Evolutionary conservation across 306 rosid genomes (phyloP), one percentile per base, ranked within the genome.

Genomic region (Cercis canadensis): DNA sequence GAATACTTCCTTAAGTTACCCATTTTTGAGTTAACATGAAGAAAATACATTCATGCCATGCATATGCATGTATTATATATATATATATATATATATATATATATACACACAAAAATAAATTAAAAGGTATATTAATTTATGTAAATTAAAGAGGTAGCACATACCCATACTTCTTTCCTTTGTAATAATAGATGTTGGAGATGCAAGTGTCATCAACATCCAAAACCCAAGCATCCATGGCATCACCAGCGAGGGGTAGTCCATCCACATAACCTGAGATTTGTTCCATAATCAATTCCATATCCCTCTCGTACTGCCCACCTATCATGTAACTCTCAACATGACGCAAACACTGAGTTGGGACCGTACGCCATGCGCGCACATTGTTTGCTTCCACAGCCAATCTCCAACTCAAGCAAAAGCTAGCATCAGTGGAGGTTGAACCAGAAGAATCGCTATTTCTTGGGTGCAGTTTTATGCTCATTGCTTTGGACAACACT

Each of bases 131-230:
- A 24, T 24, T 24, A 24, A 24, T 24, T 24, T 24, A 24, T 24
- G 29, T 24, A 24, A 24, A 24, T 24, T 24, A 24, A 24, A 24
- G 29, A 1, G 29, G 29, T 1, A 1, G 29, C 29, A 46, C 69
- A 15, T 34, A 65, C 71, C 71, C 92, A 21, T 77, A 87, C 77
- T 84, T 53, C 72, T 80, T 84, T 2, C 70, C 51, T 64, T 33
- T 72, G 73, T 87, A 87, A 56, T 84, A 87, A 4, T 61, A 52
- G 18, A 82, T 16, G 74, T 87, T 87, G 43, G 92, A 87, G 36
- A 87, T 52, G 74, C 92, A 87, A 15, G 92, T 87, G 58, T 87
- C 92, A 41, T 87, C 92, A 19, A 87, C 87, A 46, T 87, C 92
- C 8, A 87, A 67, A 58, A 84, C 62, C 89, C 87, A 87, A 29